Evolutionary conservation across 345 rosid genomes (phyloP).

Genomic region (Cochlearia excelsa): DNA sequence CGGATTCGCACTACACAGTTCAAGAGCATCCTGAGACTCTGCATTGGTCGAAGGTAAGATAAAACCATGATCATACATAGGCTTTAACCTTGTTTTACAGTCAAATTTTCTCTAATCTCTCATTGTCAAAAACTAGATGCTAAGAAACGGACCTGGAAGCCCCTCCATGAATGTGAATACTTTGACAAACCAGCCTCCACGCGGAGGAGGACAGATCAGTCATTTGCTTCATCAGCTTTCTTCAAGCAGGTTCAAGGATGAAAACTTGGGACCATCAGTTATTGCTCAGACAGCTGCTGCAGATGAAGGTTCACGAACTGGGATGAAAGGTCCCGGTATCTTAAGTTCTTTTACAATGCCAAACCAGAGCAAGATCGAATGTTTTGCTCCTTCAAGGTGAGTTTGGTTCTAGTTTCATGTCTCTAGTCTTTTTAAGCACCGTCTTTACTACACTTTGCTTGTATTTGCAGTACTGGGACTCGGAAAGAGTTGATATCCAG

Average conservation of each 20-base stretch:
- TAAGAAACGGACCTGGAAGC: slow-evolving; percentile 54
- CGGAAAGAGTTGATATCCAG: slow-evolving; percentile 51
- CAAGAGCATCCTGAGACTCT: slow-evolving; percentile 67
- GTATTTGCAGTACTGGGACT: slow-evolving; percentile 37
- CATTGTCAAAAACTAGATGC: slow-evolving; percentile 45
- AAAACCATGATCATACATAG: slow-evolving; percentile 1
- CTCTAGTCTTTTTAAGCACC: slow-evolving; percentile 28
- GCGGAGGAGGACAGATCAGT: slow-evolving; percentile 53
- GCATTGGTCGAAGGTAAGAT: slow-evolving; percentile 77
- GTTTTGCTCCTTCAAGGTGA: slow-evolving; percentile 53
- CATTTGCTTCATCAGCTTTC: slow-evolving; percentile 62
- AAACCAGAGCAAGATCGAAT: slow-evolving; percentile 39
- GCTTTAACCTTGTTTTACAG: slow-evolving; percentile 11
- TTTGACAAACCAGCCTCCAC: slow-evolving; percentile 54
- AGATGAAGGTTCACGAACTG: slow-evolving; percentile 99
- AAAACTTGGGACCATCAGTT: slow-evolving; percentile 44
- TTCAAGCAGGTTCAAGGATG: slow-evolving; percentile 66
- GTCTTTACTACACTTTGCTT: slow-evolving; percentile 10
- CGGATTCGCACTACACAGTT: slow-evolving; percentile 62
- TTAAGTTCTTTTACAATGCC: slow-evolving; percentile 49
- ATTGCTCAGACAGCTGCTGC: slow-evolving; percentile 87
- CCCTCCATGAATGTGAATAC: slow-evolving; percentile 43
- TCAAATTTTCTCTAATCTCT: slow-evolving; percentile 1
- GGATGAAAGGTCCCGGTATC: slow-evolving; percentile 70
- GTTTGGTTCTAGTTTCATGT: slow-evolving; percentile 15